Base-by-base conservation (phyloP, 306 rosid genomes). In the Trichosanthes cucumerina region DNA sequence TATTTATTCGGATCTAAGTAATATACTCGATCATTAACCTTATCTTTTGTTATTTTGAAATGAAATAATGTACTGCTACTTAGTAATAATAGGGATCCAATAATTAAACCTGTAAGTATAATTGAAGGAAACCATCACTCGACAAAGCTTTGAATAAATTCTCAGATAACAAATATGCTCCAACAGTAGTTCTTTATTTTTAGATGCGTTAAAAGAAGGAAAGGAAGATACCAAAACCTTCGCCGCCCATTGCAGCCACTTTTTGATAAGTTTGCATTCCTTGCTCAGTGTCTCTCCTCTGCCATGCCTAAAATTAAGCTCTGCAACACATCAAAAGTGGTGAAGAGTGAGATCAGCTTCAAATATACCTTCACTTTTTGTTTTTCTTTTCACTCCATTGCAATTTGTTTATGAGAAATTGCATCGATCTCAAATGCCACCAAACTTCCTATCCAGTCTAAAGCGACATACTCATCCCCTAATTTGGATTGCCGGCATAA, bases 211-310 rank as follows among this genome's bases (percentile, higher is more conserved):
- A 54, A 77, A 44, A 77, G 56, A 24, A 26, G 80, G 74, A 46
- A 78, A 78, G 59, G 81, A 65, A 79, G 98, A 95, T 95, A 85
- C 98, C 96, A 85, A 95, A 89, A 88, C 97, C 93, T 89, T 82
- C 82, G 84, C 87, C 63, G 83, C 85, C 87, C 89, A 82, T 86
- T 83, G 85, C 66, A 53, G 75, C 59, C 64, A 41, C 59, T 77
- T 63, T 28, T 57, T 56, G 14, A 57, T 21, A 76, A 39, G 16
- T 11, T 31, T 41, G 38, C 56, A 77, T 76, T 36, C 70, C 70
- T 77, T 58, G 59, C 59, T 72, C 77, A 16, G 57, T 72, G 16
- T 50, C 15, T 72, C 24, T 72, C 43, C 54, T 39, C 56, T 24
- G 34, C 56, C 56, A 23, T 44, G 9, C 38, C 77, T 72, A 47